Conservation (phyloP, 768 basidiomycete species). For the Hypsizygus marmoreus region DNA sequence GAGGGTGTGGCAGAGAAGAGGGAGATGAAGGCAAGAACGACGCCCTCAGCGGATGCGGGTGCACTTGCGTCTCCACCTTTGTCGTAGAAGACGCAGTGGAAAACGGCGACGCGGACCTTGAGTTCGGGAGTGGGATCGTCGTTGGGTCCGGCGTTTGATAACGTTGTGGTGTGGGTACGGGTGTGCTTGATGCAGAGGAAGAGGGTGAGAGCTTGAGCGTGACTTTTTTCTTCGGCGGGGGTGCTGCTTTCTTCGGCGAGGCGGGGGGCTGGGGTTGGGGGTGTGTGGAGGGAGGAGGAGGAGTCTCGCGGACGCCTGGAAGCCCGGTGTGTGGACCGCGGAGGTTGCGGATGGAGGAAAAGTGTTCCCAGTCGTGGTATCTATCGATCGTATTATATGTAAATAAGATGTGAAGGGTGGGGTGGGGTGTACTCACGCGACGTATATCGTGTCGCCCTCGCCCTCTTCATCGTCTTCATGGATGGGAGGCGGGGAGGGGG, state of each 20-base stretch:
- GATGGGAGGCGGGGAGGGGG: conserved; percentile 4
- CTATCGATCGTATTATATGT: conserved; percentile 34
- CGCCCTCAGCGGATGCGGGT: conserved; percentile 18
- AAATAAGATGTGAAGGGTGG: conserved; percentile 5
- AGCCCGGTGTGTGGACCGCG: conserved; percentile 80
- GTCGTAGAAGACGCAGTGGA: conserved; percentile 5
- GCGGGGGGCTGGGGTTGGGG: conserved; percentile 31
- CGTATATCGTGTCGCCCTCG: conserved; percentile 60
- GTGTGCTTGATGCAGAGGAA: conserved; percentile 5
- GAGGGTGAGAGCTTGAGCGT: conserved; percentile 29
- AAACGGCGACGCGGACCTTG: conserved; percentile 13
- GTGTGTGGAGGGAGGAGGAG: conserved; percentile 31
- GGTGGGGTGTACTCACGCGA: conserved; percentile 66
- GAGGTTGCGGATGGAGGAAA: conserved; percentile 89
- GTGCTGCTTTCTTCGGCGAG: conserved; percentile 29
- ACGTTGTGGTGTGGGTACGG: conserved; percentile 9
- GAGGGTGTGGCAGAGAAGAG: conserved; percentile 9
- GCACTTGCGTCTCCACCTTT: neutral
- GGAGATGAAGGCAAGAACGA: conserved; percentile 17
- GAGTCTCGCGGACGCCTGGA: conserved; percentile 61
- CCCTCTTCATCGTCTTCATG: conserved; percentile 20
- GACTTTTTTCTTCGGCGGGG: conserved; percentile 25
- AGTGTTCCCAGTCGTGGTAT: conserved; percentile 95
- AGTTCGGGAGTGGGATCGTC: conserved; percentile 11
- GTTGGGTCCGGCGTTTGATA: conserved; percentile 19